Conservation (phyloP, 2,329 filamentous ascomycete species). For the Pseudogymnoascus sp. region DNA sequence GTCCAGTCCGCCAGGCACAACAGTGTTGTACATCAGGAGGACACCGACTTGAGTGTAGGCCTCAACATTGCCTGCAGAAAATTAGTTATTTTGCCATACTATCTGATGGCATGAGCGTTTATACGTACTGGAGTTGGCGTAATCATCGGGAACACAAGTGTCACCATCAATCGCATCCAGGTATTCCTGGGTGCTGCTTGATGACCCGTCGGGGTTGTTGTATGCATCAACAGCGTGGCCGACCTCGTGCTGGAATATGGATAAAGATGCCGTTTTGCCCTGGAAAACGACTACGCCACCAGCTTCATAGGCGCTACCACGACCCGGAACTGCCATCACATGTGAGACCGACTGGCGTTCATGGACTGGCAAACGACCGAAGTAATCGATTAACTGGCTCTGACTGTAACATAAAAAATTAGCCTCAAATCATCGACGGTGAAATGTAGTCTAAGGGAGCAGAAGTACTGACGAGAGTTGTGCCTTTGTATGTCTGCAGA, state of each 20-base stretch:
- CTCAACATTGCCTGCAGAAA: constrained; percentile 20
- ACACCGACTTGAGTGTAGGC: constrained; percentile 25
- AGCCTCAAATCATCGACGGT: neutral
- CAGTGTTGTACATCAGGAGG: constrained; percentile 24
- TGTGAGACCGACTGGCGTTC: constrained; percentile 25
- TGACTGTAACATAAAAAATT: constrained; percentile 9
- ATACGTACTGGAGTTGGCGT: constrained; percentile 18
- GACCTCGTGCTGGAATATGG: constrained; percentile 10
- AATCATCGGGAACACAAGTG: constrained; percentile 14
- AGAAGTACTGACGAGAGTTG: constrained; percentile 13
- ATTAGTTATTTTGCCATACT: constrained; percentile 16
- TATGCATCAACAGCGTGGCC: constrained; percentile 11
- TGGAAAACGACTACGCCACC: constrained; percentile 21
- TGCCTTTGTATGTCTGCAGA: constrained; percentile 27
- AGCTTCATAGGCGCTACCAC: constrained; percentile 17
- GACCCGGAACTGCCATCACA: constrained; percentile 20
- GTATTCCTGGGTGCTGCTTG: constrained; percentile 4
- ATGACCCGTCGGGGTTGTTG: neutral
- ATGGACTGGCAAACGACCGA: constrained; percentile 27
- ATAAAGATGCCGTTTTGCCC: neutral
- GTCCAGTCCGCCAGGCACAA: constrained; percentile 24
- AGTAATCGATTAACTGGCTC: constrained; percentile 13
- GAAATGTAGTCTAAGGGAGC: neutral
- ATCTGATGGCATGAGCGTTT: constrained; percentile 17
- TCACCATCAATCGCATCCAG: neutral